Evolutionary conservation across 306 rosid genomes (phyloP), one percentile per base, ranked within the genome.

Genomic region (Quillaja saponaria): DNA sequence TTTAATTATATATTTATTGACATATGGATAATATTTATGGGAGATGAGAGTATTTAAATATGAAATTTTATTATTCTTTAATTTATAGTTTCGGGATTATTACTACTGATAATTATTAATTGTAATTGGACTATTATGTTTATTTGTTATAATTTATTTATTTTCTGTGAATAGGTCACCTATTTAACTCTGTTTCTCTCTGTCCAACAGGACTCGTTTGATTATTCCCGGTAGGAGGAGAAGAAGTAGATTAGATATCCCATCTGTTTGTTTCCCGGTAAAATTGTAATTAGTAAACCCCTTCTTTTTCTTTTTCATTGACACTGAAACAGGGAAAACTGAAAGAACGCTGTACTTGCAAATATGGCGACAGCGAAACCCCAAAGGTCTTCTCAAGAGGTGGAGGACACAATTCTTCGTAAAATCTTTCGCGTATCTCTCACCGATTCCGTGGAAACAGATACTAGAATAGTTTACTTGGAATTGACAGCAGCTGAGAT

Each of bases 401-500:
- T 94, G 42, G 99, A 94, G 58, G 97, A 90, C 71, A 87, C 87
- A 19, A 81, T 94, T 66, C 85, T 94, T 62, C 78, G 96, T 9
- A 94, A 82, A 76, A 82, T 89, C 54, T 94, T 94, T 57, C 84
- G 83, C 10, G 86, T 90, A 0, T 76, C 96, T 31, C 85, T 94
- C 63, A 74, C 70, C 38, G 79, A 62, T 52, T 16, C 71, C 1
- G 4, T 69, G 34, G 75, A 57, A 8, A 49, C 78, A 47, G 88
- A 85, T 58, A 44, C 90, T 0, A 71, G 91, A 58, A 47, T 83
- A 67, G 79, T 83, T 13, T 90, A 89, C 77, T 34, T 94, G 62
- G 99, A 87, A 66, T 40, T 70, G 67, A 80, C 97, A 16, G 99
- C 97, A 1, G 99, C 99, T 6, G 97, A 89, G 76, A 74, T 94